Percentiles rank a stretch among this genome's conserved stretches.
phyloP scores from a whole-genome alignment of 106 monocot species.

The Ottelia alismoides region DNA sequence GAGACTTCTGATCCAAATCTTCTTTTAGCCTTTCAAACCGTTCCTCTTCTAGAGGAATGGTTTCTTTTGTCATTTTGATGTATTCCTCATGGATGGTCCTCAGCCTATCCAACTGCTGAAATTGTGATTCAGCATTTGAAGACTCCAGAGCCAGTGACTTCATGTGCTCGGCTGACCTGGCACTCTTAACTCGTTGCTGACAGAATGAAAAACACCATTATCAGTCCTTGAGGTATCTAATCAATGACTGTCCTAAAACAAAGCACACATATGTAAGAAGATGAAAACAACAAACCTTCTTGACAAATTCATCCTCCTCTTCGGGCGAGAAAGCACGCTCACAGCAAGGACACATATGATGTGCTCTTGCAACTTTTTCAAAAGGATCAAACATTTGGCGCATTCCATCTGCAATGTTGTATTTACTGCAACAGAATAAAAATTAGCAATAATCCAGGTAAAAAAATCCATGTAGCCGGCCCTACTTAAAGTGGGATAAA shows the following conservation, averaged over 20 bases:
- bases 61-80: conserved; percentile 79
- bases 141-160: conserved; percentile 57
- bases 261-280: too few relatives aligned
- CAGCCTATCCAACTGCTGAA: conserved; percentile 87
- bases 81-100: conserved; percentile 83
- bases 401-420: conserved; percentile 96
- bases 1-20: conserved; percentile 63
- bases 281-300: conserved; percentile 45
- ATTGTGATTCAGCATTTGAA: conserved; percentile 72
- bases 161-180: conserved; percentile 86
- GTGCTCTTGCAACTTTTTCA: conserved; percentile 86
- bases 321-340: conserved; percentile 81
- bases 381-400: conserved; percentile 98
- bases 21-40: conserved; percentile 47
- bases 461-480: too few relatives aligned
- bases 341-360: conserved; percentile 96
- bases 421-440: conserved; percentile 46
- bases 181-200: conserved; percentile 95
- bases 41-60: conserved; percentile 65
- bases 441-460: too few relatives aligned
- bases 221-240: too few relatives aligned
- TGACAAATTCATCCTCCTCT: conserved; percentile 94
- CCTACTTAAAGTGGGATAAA: too few relatives aligned
- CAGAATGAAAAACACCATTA: too few relatives aligned
- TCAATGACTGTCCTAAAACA: too few relatives aligned